Conservation (phyloP, 805 yeast species). For the Metschnikowia lunata region DNA sequence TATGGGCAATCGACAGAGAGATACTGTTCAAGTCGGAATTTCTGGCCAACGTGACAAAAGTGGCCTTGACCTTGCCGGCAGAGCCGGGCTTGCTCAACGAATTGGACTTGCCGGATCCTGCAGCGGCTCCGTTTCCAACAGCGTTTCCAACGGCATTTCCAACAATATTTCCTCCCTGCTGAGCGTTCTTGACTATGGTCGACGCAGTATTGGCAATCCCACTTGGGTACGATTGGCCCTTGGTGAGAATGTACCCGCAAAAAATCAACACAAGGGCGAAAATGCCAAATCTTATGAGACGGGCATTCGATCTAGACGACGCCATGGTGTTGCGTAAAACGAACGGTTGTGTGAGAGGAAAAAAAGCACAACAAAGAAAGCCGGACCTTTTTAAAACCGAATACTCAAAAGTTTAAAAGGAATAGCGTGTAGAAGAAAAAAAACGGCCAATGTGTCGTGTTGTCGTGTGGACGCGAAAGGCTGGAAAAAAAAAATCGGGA, state of each 20-base stretch:
- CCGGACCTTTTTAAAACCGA: not conserved
- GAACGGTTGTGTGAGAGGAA: not conserved
- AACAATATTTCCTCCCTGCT: not conserved
- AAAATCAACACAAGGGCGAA: slow-evolving; percentile 43
- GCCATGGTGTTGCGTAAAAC: slow-evolving; percentile 13
- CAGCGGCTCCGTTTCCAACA: slow-evolving; percentile 2
- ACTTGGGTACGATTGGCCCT: slow-evolving; percentile 37
- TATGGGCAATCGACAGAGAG: slow-evolving; percentile 61
- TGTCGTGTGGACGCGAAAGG: not conserved
- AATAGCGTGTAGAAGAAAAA: not conserved
- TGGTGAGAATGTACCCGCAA: slow-evolving; percentile 46
- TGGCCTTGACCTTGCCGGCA: slow-evolving; percentile 56
- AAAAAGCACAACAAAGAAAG: not conserved
- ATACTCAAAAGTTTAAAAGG: not conserved
- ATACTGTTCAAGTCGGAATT: slow-evolving; percentile 64
- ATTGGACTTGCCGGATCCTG: not conserved
- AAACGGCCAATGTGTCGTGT: not conserved
- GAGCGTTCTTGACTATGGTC: not conserved
- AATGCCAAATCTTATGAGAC: slow-evolving; percentile 44
- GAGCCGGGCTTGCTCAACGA: not conserved
- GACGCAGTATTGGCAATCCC: not conserved
- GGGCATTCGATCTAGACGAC: slow-evolving; percentile 42
- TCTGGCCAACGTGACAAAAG: slow-evolving; percentile 77
- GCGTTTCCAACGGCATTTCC: not conserved
- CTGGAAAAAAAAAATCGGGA: not conserved